Conservation (phyloP, 2,329 filamentous ascomycete genomes). For the Aspergillus viridinutans region DNA sequence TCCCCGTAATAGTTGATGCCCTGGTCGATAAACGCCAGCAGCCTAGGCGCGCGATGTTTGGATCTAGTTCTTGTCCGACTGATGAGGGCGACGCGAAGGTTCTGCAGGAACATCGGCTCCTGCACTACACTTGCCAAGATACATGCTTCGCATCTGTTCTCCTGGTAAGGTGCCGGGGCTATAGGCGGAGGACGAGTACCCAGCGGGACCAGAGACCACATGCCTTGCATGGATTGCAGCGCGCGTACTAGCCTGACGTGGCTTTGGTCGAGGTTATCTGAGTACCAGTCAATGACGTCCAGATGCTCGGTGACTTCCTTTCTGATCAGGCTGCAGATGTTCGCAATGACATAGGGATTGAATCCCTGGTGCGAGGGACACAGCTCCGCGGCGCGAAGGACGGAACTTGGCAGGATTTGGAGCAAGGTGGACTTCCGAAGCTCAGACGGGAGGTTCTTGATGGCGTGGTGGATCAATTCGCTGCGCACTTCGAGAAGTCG, state of each 20-base stretch:
- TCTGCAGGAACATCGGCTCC: slow-evolving; percentile 21
- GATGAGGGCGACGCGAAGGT: slow-evolving; percentile 27
- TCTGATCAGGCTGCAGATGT: slow-evolving; percentile 18
- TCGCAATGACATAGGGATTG: slow-evolving; percentile 19
- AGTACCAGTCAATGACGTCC: slow-evolving; percentile 15
- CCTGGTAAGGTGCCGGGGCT: slow-evolving; percentile 24
- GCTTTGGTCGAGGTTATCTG: slow-evolving; percentile 6
- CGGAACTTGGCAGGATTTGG: slow-evolving; percentile 12
- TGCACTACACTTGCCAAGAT: slow-evolving; percentile 31
- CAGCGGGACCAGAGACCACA: slow-evolving; percentile 26
- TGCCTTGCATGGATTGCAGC: slow-evolving; percentile 25
- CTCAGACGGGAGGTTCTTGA: slow-evolving; percentile 8
- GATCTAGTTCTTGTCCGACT: slow-evolving; percentile 27
- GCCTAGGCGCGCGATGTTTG: slow-evolving; percentile 18
- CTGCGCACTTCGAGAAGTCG: not conserved
- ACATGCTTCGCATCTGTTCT: slow-evolving; percentile 35
- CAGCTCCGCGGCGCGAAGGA: slow-evolving; percentile 15
- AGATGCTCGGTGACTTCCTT: slow-evolving; percentile 23
- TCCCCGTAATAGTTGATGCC: slow-evolving; percentile 19
- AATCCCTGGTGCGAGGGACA: slow-evolving; percentile 21
- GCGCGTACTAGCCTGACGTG: slow-evolving; percentile 11
- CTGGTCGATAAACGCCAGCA: slow-evolving; percentile 28
- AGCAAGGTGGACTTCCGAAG: slow-evolving; percentile 11
- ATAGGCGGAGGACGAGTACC: slow-evolving; percentile 1
- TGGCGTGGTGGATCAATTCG: slow-evolving; percentile 3